A percentile compares a stretch with the other conserved stretches of the same genome.
Conservation (phyloP, 129 eudicot species). For the Kitagawia praeruptora region DNA sequence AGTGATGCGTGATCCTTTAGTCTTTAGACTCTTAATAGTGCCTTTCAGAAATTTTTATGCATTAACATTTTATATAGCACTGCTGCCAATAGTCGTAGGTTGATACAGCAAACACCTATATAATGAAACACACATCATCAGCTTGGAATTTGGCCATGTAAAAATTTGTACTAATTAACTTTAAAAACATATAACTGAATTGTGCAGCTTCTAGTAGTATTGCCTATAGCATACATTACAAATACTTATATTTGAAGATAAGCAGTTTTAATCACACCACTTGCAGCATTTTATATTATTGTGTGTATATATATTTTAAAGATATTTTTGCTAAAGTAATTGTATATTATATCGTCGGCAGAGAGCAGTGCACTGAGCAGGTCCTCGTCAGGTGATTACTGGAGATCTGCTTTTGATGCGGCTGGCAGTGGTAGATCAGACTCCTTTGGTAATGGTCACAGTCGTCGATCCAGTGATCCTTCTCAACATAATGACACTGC, state of each 20-base stretch:
- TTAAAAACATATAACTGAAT: neutral
- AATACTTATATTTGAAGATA: neutral
- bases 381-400: constrained; percentile 67
- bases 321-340: neutral
- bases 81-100: neutral
- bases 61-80: neutral
- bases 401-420: constrained; percentile 99
- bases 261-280: neutral
- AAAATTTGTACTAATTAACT: neutral
- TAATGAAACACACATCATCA: neutral
- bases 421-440: constrained; percentile 72
- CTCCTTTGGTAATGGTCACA: constrained; percentile 53
- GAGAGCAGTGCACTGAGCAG: constrained; percentile 74
- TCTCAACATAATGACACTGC: constrained; percentile 54
- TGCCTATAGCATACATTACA: neutral
- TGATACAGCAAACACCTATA: neutral
- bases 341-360: constrained; percentile 22
- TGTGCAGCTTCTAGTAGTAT: constrained; percentile 1
- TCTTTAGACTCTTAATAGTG: neutral
- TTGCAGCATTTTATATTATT: neutral
- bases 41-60: neutral
- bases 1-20: neutral
- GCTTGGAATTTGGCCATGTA: neutral
- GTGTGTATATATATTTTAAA: neutral
- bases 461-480: constrained; percentile 65